Conservation (phyloP, 2,329 filamentous ascomycete species). For the Calonectria pseudoturangicola region DNA sequence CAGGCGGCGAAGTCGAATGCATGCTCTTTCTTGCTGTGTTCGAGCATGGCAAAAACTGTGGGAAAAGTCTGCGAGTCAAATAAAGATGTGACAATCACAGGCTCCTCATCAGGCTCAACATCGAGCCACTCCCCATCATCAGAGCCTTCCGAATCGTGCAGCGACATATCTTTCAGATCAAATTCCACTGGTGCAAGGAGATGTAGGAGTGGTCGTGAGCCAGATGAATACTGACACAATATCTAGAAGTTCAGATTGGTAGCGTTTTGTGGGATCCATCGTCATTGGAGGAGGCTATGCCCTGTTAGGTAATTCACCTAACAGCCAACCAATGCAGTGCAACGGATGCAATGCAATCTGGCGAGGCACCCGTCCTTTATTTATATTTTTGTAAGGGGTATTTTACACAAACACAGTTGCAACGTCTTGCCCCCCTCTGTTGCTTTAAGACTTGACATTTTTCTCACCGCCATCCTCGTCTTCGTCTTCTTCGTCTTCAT, state of each 20-base stretch:
- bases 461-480: constrained; percentile 29
- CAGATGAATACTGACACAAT: constrained; percentile 27
- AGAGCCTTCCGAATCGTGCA: constrained; percentile 54
- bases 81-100: constrained; percentile 78
- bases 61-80: constrained; percentile 80
- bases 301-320: constrained; percentile 53
- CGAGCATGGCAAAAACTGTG: constrained; percentile 79
- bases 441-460: constrained; percentile 28
- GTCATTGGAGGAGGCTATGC: constrained; percentile 60
- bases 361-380: constrained; percentile 47
- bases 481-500: constrained; percentile 40
- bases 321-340: constrained; percentile 37
- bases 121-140: constrained; percentile 72
- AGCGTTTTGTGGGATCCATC: constrained; percentile 55
- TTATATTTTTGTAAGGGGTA: constrained; percentile 57
- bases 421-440: background rate
- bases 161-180: constrained; percentile 52
- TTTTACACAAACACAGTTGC: constrained; percentile 42
- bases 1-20: constrained; percentile 80
- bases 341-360: constrained; percentile 53
- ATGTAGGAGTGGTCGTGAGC: background rate
- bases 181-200: constrained; percentile 53
- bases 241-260: constrained; percentile 43
- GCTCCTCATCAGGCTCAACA: constrained; percentile 78
- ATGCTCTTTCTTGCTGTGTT: constrained; percentile 79